A percentile compares a stretch with the other conserved stretches of the same genome.
Conservation (phyloP, 176 grass and related monocot species). For the Rhynchospora pubera region DNA sequence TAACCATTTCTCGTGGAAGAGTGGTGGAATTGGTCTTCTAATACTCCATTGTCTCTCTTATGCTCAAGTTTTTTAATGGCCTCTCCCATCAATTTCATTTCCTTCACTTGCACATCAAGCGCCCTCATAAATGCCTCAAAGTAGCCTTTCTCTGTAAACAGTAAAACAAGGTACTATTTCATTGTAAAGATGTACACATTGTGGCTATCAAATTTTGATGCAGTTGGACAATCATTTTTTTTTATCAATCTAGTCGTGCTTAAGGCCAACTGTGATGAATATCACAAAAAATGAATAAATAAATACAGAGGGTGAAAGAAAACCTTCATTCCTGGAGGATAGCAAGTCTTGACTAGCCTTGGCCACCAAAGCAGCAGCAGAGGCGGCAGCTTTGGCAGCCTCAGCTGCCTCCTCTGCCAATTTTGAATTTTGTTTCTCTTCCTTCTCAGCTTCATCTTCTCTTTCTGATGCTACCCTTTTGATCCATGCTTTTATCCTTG, state of each 20-base stretch:
- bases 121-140: slow-evolving; percentile 59
- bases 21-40: slow-evolving; percentile 39
- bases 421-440: slow-evolving; percentile 41
- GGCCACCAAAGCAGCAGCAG: slow-evolving; percentile 56
- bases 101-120: slow-evolving; percentile 67
- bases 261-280: background rate
- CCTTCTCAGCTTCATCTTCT: slow-evolving; percentile 41
- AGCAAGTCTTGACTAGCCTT: slow-evolving; percentile 75
- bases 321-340: slow-evolving; percentile 76
- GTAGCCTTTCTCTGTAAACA: slow-evolving; percentile 58
- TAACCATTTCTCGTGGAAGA: slow-evolving; percentile 67
- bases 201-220: background rate
- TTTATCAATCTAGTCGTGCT: background rate
- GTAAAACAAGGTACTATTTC: background rate
- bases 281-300: background rate
- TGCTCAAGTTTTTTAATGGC: slow-evolving; percentile 45
- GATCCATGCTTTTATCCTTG: slow-evolving; percentile 66
- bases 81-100: slow-evolving; percentile 69
- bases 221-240: background rate
- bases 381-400: slow-evolving; percentile 58
- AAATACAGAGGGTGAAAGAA: background rate
- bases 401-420: slow-evolving; percentile 66
- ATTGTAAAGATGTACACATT: background rate
- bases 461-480: slow-evolving; percentile 56
- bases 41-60: slow-evolving; percentile 34